Evolutionary conservation across 441 rosid species (phyloP), one percentile per base, ranked within the genome.

Genomic region (Jatropha multifida): DNA sequence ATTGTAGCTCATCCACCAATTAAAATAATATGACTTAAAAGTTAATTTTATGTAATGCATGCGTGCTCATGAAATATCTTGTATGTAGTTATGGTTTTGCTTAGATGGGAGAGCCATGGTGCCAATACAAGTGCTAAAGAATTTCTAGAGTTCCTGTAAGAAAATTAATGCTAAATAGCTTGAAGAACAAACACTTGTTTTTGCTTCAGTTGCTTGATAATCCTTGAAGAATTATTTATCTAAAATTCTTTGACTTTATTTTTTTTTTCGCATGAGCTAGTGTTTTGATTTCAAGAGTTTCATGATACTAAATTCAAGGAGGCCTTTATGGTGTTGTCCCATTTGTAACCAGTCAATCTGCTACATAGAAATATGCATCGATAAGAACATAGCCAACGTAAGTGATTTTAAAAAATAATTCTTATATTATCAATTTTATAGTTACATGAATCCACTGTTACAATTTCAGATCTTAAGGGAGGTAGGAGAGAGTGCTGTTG

Each of bases 231-330:
- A 54, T 15, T 17, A n/a, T 54, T 54, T 54, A 1, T 18, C 58
- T 54, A 17, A 54, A 54, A 17, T 54, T 15, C 23, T n/a, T n/a
- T 54, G 32, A 32, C 32, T 54, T 13, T 27, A 5, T 27, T 13
- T 7, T 32, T 1, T 37, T 63, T 18, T 10, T 64, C 26, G 26
- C 68, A 38, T 54, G 58, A 15, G 20, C n/a, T 15, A 54, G 68
- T 64, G 68, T 64, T 40, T 64, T 40, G 68, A 64, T 2, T 64
- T 14, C 5, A n/a, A 63, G 66, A 63, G 66, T 64, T 64, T 40
- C 48, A 17, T 64, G 48, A 40, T 18, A n/a, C 12, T 40, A 18
- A 64, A 64, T 26, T 64, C 68, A 64, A 17, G 40, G 66, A 18
- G 66, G 44, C 66, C 66, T 63, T 14, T 14, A 14, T 63, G 66